Conservation (phyloP, 345 rosid genomes). For the Eucalyptus marginata region DNA sequence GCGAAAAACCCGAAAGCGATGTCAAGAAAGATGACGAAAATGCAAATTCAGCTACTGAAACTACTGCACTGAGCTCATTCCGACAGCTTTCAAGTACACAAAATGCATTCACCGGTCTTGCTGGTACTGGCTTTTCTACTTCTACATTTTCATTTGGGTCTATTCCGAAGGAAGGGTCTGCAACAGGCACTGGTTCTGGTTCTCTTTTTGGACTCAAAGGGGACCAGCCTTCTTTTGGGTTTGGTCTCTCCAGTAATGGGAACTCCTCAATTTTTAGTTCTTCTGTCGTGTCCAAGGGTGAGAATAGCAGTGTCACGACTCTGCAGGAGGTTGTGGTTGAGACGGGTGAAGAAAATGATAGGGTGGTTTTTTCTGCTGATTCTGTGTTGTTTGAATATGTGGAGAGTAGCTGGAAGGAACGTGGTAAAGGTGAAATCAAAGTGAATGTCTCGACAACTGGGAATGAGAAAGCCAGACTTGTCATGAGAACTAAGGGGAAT, state of each 20-base stretch:
- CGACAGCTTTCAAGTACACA: slow-evolving; percentile 89
- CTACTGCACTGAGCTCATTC: slow-evolving; percentile 58
- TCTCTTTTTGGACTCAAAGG: slow-evolving; percentile 30
- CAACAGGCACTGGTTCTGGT: background rate
- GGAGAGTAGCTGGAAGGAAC: slow-evolving; percentile 88
- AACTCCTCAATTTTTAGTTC: slow-evolving; percentile 45
- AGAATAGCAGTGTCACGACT: slow-evolving; percentile 46
- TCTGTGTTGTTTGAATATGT: slow-evolving; percentile 63
- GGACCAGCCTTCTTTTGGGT: slow-evolving; percentile 35
- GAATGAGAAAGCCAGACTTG: slow-evolving; percentile 48
- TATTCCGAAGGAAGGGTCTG: slow-evolving; percentile 38
- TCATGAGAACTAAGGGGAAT: slow-evolving; percentile 93
- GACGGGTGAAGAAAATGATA: slow-evolving; percentile 96
- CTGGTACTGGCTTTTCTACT: slow-evolving; percentile 74
- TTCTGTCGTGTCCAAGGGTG: slow-evolving; percentile 42
- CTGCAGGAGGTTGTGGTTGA: slow-evolving; percentile 77
- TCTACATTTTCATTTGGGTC: slow-evolving; percentile 63
- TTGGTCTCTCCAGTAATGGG: slow-evolving; percentile 48
- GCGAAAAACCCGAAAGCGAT: slow-evolving; percentile 14
- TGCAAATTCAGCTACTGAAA: slow-evolving; percentile 30
- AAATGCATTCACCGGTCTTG: slow-evolving; percentile 93
- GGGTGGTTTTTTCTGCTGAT: slow-evolving; percentile 63
- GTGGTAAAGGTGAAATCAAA: slow-evolving; percentile 92
- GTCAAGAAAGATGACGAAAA: slow-evolving; percentile 28
- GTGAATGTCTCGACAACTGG: slow-evolving; percentile 60